Percentiles rank a stretch among this genome's conserved stretches.
Evolutionary conservation across 345 rosid species (phyloP).

Genomic region (Populus euphratica): DNA sequence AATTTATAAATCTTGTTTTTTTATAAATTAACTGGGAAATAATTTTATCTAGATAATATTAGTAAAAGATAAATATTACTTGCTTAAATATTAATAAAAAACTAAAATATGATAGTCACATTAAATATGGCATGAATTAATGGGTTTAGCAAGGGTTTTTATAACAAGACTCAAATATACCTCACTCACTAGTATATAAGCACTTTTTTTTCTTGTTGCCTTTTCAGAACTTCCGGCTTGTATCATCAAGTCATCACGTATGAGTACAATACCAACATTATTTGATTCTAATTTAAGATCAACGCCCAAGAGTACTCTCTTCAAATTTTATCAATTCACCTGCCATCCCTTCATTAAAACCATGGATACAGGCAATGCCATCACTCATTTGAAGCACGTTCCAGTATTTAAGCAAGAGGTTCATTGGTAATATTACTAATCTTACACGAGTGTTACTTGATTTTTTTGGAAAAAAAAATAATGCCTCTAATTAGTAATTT

Average conservation of each 20-base stretch:
- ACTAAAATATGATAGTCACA: no score
- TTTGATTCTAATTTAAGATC: neutral
- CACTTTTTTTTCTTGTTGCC: neutral
- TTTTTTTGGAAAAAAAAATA: neutral
- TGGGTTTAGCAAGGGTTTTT: neutral
- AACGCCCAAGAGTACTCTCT: neutral
- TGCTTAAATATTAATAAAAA: no score
- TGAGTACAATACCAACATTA: neutral
- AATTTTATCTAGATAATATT: no score
- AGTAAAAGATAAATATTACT: no score
- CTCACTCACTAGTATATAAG: neutral
- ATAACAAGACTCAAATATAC: neutral
- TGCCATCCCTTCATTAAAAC: neutral
- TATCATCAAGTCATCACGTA: neutral
- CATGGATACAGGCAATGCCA: neutral
- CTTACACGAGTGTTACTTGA: neutral
- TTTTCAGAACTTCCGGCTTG: neutral
- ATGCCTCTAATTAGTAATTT: no score
- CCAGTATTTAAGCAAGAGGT: neutral
- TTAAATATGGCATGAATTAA: neutral
- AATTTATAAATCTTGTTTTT: no score
- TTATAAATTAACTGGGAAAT: fast-evolving
- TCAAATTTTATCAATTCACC: neutral
- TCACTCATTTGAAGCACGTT: neutral
- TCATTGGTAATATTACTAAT: neutral